phyloP scores from a whole-genome alignment of 331 rosid genomes.

The Cydonia oblonga region DNA sequence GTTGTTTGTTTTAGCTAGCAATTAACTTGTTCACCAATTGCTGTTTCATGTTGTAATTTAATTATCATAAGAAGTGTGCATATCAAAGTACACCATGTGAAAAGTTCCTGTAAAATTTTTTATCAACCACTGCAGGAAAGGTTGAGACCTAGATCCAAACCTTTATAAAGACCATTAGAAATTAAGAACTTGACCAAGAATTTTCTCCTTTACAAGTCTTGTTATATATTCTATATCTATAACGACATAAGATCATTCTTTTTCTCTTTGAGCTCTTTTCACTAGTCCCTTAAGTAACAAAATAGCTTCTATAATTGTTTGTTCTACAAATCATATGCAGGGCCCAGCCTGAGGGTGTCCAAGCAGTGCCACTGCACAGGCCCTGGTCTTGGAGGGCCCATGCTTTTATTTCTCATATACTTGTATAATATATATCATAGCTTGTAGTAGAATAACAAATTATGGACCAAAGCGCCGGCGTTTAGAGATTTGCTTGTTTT shows the following conservation, averaged over 20 bases:
- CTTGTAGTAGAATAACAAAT: not conserved
- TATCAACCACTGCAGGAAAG: not conserved
- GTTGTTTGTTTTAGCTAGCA: not conserved
- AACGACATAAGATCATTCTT: no score
- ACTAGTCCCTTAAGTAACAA: not conserved
- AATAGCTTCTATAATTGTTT: not conserved
- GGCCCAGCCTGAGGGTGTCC: not conserved
- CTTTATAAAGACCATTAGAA: not conserved
- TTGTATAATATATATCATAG: not conserved
- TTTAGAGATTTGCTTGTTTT: no score
- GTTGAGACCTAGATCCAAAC: not conserved
- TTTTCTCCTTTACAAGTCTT: not conserved
- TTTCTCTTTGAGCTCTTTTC: not conserved
- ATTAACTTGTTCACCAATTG: not conserved
- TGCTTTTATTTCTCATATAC: no score
- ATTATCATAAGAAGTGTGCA: not conserved
- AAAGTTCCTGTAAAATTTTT: not conserved
- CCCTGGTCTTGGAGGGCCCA: not conserved
- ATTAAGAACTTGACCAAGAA: not conserved
- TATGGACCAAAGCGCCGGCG: rapidly evolving
- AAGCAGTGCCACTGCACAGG: not conserved
- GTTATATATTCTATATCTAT: not conserved
- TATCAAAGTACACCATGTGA: not conserved
- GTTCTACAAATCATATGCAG: not conserved
- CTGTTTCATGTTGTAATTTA: not conserved